Percentiles rank a stretch among this genome's conserved stretches.
Evolutionary conservation across 1,284 basidiomycete genomes (phyloP).

Genomic region (Ganoderma leucocontextum): DNA sequence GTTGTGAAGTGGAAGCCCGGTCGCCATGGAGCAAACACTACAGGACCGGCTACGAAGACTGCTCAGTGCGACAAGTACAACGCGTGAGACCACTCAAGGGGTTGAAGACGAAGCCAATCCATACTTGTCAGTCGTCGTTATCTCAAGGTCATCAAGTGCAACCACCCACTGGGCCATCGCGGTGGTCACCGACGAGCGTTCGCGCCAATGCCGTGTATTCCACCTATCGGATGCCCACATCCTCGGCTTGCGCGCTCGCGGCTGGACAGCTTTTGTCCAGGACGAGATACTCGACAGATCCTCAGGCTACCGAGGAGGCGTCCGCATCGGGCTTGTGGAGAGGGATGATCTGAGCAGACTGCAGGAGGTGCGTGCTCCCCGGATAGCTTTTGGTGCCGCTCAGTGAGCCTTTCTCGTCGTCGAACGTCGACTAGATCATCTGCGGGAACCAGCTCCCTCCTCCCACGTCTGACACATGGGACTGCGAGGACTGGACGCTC

Average conservation of each 20-base stretch:
- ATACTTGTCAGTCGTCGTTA: not conserved
- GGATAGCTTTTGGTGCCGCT: not conserved
- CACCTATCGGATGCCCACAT: constrained; percentile 1
- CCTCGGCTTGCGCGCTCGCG: not conserved
- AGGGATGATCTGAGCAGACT: not conserved
- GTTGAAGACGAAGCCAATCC: not conserved
- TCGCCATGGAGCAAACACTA: not conserved
- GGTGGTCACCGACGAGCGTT: constrained; percentile 5
- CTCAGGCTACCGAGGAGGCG: not conserved
- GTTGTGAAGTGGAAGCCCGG: too few relatives aligned
- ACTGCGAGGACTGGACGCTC: constrained; percentile 8
- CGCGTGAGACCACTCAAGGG: not conserved
- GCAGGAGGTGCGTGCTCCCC: not conserved
- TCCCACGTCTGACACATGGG: not conserved
- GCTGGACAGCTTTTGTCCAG: not conserved
- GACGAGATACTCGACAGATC: not conserved
- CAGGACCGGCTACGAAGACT: not conserved
- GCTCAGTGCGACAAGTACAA: not conserved
- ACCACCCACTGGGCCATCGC: constrained; percentile 8
- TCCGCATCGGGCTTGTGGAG: constrained; percentile 1
- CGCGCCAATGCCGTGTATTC: constrained; percentile 7
- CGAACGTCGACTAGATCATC: not conserved
- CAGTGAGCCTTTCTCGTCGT: not conserved
- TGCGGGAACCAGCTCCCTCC: not conserved
- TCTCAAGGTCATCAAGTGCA: not conserved